Conservation (phyloP, 176 grass and related monocot genomes). For the Alopecurus myosuroides region DNA sequence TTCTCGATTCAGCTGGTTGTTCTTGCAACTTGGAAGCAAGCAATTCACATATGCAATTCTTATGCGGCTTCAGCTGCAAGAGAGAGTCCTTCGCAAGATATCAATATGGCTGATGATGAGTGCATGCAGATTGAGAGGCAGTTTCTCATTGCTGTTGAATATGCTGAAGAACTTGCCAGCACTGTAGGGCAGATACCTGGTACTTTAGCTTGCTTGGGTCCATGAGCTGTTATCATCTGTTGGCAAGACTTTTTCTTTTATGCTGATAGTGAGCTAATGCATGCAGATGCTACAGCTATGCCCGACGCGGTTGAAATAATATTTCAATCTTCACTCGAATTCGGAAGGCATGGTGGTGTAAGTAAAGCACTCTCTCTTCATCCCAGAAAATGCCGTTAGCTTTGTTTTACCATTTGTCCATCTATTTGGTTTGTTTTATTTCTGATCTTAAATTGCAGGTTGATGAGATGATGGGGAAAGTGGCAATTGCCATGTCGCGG, state of each 20-base stretch:
- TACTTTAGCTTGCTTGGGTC: slow-evolving; percentile 19
- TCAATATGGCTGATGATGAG: slow-evolving; percentile 36
- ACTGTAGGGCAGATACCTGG: slow-evolving; percentile 66
- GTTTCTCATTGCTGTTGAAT: slow-evolving; percentile 70
- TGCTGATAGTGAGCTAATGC: slow-evolving; percentile 29
- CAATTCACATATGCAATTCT: slow-evolving; percentile 59
- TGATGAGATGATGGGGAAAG: slow-evolving; percentile 79
- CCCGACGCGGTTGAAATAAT: slow-evolving; percentile 94
- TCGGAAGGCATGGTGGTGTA: slow-evolving; percentile 85
- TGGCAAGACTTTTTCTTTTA: not conserved
- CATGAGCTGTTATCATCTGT: not conserved
- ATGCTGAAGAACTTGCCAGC: slow-evolving; percentile 81
- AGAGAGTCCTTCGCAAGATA: slow-evolving; percentile 48
- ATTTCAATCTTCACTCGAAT: slow-evolving; percentile 81
- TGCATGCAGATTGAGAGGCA: slow-evolving; percentile 59
- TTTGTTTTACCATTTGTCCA: not conserved
- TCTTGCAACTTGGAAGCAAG: slow-evolving; percentile 98
- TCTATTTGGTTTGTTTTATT: not conserved
- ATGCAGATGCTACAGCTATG: slow-evolving; percentile 81
- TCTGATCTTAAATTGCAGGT: slow-evolving; percentile 48
- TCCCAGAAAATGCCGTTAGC: not conserved
- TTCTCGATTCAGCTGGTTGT: slow-evolving; percentile 89
- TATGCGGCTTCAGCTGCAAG: slow-evolving; percentile 51
- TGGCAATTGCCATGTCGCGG: slow-evolving; percentile 34
- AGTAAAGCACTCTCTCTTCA: slow-evolving; percentile 29